Evolutionary conservation across 2,329 filamentous ascomycete species (phyloP).

Genomic region (Fusarium sp.): DNA sequence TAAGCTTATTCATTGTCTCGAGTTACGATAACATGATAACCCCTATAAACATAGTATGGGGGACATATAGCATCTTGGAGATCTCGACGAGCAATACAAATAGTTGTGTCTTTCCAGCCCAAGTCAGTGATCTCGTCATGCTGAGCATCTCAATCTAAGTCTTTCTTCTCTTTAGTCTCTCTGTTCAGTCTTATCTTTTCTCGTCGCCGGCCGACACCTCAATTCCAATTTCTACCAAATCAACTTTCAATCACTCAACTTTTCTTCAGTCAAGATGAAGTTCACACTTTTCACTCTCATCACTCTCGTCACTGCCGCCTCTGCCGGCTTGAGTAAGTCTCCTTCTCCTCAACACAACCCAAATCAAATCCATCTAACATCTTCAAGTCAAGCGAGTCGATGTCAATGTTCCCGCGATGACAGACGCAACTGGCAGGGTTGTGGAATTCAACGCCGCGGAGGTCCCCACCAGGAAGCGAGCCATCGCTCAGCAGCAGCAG

Average conservation of each 20-base stretch:
- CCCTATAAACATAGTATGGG: slow-evolving; percentile 1
- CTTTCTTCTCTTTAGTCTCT: slow-evolving; percentile 13
- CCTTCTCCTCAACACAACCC: neutral
- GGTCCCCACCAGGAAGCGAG: slow-evolving; percentile 52
- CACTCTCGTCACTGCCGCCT: slow-evolving; percentile 60
- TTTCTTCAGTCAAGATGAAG: slow-evolving; percentile 62
- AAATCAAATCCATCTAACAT: slow-evolving; percentile 16
- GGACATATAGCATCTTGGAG: neutral
- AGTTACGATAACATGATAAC: neutral
- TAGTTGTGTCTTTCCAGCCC: slow-evolving; percentile 6
- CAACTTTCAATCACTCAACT: slow-evolving; percentile 24
- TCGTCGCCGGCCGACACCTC: slow-evolving; percentile 66
- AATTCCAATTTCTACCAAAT: slow-evolving; percentile 37
- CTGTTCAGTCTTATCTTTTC: slow-evolving; percentile 41
- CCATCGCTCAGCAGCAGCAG: slow-evolving; percentile 12
- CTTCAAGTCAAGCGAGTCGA: slow-evolving; percentile 41
- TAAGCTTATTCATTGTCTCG: slow-evolving; percentile 21
- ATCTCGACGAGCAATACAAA: slow-evolving; percentile 24
- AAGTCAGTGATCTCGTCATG: slow-evolving; percentile 3
- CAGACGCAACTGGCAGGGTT: slow-evolving; percentile 58
- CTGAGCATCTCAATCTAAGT: slow-evolving; percentile 12
- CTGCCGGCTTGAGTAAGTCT: slow-evolving; percentile 54
- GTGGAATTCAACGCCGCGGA: slow-evolving; percentile 58
- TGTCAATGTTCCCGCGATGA: slow-evolving; percentile 60
- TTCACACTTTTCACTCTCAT: slow-evolving; percentile 61